Evolutionary conservation across 106 monocot species (phyloP), one percentile per base, ranked within the genome.

Genomic region (Apostasia shenzhenica): DNA sequence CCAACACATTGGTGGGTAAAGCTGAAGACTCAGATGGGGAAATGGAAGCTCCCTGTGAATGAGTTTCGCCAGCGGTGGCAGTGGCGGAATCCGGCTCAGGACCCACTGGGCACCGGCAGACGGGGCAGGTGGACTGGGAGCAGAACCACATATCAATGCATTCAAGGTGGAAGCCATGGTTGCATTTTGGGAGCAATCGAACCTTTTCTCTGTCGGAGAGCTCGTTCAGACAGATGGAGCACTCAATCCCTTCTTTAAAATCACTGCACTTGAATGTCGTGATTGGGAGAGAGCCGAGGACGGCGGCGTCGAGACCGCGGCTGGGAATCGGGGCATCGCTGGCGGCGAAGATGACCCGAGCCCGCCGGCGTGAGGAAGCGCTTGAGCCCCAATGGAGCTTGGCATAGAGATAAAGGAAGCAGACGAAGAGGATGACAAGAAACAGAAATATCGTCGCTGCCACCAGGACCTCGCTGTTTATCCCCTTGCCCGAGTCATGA

Each of bases 121-220:
- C 68, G 0, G 85, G 85, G 57, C 85, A 85, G n/a, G 81, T 81
- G 10, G 78, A 72, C 44, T 81, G 67, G 13, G 78, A 75, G 51
- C 59, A 52, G 5, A 85, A 72, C 85, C 85, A 85, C 67, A 71
- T 81, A 39, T 85, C 85, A 56, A 85, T 81, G 78, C 85, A 85
- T 2, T 75, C 71, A 6, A 79, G 48, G 54, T 85, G 85, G 67
- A 85, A 85, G 41, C 70, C 71, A 41, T 81, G 81, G 63, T 65
- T 75, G 77, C 82, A 82, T 45, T 72, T 71, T 3, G 86, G 82
- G 59, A 86, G 82, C 14, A 86, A 39, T 41, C 86, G 72, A 38
- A 51, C 74, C 14, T 72, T 7, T 42, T 79, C 79, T 5, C 79
- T 69, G 0, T 79, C 72, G 13, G 68, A 48, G 1, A 79, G 11